Evolutionary conservation across 768 basidiomycete species (phyloP), one percentile per base, ranked within the genome.

Genomic region (Suillus decipiens): DNA sequence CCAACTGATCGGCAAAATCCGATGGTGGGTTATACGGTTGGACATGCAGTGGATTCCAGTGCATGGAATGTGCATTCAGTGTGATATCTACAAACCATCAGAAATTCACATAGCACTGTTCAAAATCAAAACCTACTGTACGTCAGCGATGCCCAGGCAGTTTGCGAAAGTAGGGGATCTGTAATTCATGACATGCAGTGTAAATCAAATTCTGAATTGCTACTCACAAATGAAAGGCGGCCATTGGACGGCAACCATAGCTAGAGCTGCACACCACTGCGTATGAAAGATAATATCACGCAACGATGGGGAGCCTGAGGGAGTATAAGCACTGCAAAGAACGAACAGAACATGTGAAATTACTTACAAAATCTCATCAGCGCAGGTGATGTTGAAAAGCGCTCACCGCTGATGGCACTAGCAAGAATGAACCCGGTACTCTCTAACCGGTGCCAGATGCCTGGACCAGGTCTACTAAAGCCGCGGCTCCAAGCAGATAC

Each of bases 221-320:
- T 43, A 83, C 90, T 67, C 69, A 95, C 95, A 99, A 64, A 90
- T 84, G 74, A 96, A 98, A 17, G 82, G 80, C 0, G 97, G 96
- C 96, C 96, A 99, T 72, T 93, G 84, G 24, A 99, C 94, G 39
- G 96, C 93, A 60, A 99, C 88, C 92, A 97, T 96, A 37, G 87
- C 88, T 15, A 99, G 80, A 37, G 89, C 84, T 45, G 93, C 85
- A 73, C 90, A 93, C 90, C 92, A 98, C 68, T 97, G 95, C 0
- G 95, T 92, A 70, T 96, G 94, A 74, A 94, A 91, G 57, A 98
- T 84, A 58, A 99, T 84, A 74, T 99, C 97, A 60, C 95, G 82
- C 77, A 96, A 78, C 7, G 94, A 93, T 2, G 97, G 96, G 0
- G 97, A 96, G 68, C 90, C 95, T 95, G 65, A 3, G 63, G 34